Conservation (phyloP, 805 yeast species). For the Saccharomycopsis sp. region DNA sequence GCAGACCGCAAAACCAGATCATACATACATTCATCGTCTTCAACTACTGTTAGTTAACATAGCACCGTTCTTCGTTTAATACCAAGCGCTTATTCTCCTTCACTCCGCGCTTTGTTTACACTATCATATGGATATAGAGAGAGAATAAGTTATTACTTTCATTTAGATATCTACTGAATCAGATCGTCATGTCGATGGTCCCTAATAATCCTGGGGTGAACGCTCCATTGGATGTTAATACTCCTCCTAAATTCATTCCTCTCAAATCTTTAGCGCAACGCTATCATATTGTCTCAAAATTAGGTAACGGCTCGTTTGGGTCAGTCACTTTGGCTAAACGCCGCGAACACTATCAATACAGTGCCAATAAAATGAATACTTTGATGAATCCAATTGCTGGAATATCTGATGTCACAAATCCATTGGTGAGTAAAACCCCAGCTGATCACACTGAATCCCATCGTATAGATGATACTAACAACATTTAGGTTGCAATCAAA, state of each 20-base stretch:
- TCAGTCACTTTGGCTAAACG: constrained; percentile 54
- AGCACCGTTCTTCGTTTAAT: no score
- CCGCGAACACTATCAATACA: constrained; percentile 26
- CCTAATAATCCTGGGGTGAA: no score
- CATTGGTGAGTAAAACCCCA: constrained; percentile 18
- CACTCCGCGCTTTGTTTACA: background rate
- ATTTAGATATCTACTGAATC: no score
- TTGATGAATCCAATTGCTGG: constrained; percentile 35
- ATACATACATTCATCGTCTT: background rate
- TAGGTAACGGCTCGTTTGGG: constrained; percentile 78
- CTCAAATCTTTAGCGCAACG: constrained; percentile 34
- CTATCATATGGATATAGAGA: background rate
- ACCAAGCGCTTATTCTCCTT: no score
- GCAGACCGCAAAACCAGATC: no score
- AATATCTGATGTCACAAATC: constrained; percentile 7
- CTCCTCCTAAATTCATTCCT: constrained; percentile 39
- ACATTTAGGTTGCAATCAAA: constrained; percentile 67
- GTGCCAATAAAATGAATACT: constrained; percentile 30
- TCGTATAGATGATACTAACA: constrained; percentile 30
- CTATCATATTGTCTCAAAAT: constrained; percentile 43
- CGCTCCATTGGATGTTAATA: constrained; percentile 33
- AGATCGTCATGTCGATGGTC: no score
- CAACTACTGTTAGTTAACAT: background rate
- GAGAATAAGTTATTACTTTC: no score
- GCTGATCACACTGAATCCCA: constrained; percentile 18